Percentiles rank a stretch among this genome's conserved stretches.
Conservation (phyloP, 139 green algal genomes). For the Prasinococcaceae sp. region DNA sequence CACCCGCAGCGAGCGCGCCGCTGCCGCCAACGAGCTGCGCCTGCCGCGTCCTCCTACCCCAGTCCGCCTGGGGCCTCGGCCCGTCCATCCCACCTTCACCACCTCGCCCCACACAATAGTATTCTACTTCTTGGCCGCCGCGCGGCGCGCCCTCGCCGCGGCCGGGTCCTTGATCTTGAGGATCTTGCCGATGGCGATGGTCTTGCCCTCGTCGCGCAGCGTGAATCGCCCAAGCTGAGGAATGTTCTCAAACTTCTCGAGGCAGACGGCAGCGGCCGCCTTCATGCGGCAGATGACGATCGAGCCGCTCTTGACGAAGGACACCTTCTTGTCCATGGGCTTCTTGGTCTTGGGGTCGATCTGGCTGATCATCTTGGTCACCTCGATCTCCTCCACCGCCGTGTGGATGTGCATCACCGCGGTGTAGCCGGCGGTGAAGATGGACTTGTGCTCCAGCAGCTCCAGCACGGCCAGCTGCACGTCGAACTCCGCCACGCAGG, state of each 20-base stretch:
- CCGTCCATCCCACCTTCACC: no score
- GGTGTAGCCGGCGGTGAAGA: slow-evolving; percentile 81
- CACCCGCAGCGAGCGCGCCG: no score
- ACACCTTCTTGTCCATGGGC: slow-evolving; percentile 31
- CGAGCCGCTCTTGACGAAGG: slow-evolving; percentile 33
- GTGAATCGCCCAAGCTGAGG: slow-evolving; percentile 42
- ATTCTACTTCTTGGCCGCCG: no score
- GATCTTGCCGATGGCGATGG: slow-evolving; percentile 40
- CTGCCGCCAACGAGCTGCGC: no score
- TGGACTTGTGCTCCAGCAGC: slow-evolving; percentile 88
- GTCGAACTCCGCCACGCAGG: slow-evolving; percentile 65
- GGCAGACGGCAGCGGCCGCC: slow-evolving; percentile 20
- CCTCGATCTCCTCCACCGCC: slow-evolving; percentile 83
- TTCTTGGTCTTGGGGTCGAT: slow-evolving; percentile 45
- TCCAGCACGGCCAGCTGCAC: slow-evolving; percentile 63
- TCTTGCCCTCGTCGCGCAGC: slow-evolving; percentile 36
- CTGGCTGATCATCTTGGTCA: slow-evolving; percentile 52
- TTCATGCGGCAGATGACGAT: slow-evolving; percentile 29
- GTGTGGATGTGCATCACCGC: slow-evolving; percentile 35
- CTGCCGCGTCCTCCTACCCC: no score
- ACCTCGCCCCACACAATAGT: no score
- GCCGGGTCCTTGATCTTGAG: no score
- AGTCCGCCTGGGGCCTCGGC: no score
- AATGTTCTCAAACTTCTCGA: slow-evolving; percentile 33
- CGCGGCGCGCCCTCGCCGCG: no score